Evolutionary conservation across 1,284 basidiomycete species (phyloP), one percentile per base, ranked within the genome.

Genomic region (Irpex lacteus): DNA sequence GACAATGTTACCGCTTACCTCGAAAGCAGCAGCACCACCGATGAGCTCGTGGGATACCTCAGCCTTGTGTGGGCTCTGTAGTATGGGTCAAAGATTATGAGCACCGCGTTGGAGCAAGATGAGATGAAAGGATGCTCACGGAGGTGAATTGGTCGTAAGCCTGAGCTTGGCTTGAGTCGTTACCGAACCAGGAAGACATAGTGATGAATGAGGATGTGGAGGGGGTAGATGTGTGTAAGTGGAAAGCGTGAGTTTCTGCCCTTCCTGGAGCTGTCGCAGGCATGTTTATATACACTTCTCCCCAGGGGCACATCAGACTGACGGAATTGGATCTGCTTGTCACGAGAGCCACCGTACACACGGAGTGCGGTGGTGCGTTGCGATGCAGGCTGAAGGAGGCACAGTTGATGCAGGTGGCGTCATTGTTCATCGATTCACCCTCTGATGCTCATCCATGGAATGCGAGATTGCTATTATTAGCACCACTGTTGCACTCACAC

Each of bases 21-120:
- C 77, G 72, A 74, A 80, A 47, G 85, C 79, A 54, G 85, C 86
- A 62, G 85, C 86, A 64, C 76, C 86, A 60, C 84, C 85, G 69
- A 90, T 83, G 69, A 89, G 79, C 74, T 90, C 87, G 74, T 90
- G 88, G 21, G 86, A 84, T 56, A 86, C 73, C 64, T 73, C 59
- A 15, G 85, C 82, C 74, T 87, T 76, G 79, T 87, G 86, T 15
- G 40, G 40, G 64, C 81, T 81, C 63, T 78, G 80, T 65, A 78
- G 15, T 9, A 15, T 82, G 70, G 64, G 71, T 66, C 80, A 80
- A 81, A 78, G 58, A 34, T 38, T 19, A 49, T 6, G 21, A 32
- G 18, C 9, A 34, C 9, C 6, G 9, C 18, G 54, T 19, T 26
- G 11, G 26, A 15, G 34, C 54, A 53, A 9, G 11, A 13, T 19